phyloP scores from a whole-genome alignment of 257 asterid species.

The Nicotiana otophora region DNA sequence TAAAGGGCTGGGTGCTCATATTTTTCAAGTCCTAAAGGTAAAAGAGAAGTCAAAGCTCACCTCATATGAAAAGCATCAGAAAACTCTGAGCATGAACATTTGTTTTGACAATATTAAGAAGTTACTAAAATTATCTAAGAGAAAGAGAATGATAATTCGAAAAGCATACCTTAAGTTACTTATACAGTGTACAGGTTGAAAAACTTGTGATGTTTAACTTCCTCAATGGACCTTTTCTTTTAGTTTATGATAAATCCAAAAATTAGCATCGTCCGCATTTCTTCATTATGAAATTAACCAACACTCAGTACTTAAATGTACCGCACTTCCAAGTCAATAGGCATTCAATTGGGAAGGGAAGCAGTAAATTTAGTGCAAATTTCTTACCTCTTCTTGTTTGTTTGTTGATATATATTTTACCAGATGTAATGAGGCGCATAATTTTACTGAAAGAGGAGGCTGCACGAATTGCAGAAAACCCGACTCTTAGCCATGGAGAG shows the following conservation, averaged over 20 bases:
- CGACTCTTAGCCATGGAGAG: conserved; percentile 72
- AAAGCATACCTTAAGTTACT: neutral
- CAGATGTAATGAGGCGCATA: conserved; percentile 96
- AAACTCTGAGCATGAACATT: neutral
- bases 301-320: neutral
- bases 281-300: neutral
- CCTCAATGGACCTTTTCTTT: neutral
- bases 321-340: neutral
- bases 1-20: neutral
- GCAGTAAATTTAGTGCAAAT: neutral
- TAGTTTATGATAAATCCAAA: neutral
- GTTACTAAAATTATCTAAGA: neutral
- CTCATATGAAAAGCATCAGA: neutral
- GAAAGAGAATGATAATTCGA: neutral
- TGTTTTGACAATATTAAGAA: neutral
- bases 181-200: neutral
- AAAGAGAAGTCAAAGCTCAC: neutral
- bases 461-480: conserved; percentile 75
- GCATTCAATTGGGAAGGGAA: conserved; percentile 4
- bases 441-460: conserved; percentile 95
- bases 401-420: conserved; percentile 13
- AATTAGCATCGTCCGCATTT: neutral
- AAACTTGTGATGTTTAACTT: neutral
- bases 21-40: neutral
- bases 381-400: conserved; percentile 6